phyloP scores from a whole-genome alignment of 129 eudicot species.

The Centaurea solstitialis region DNA sequence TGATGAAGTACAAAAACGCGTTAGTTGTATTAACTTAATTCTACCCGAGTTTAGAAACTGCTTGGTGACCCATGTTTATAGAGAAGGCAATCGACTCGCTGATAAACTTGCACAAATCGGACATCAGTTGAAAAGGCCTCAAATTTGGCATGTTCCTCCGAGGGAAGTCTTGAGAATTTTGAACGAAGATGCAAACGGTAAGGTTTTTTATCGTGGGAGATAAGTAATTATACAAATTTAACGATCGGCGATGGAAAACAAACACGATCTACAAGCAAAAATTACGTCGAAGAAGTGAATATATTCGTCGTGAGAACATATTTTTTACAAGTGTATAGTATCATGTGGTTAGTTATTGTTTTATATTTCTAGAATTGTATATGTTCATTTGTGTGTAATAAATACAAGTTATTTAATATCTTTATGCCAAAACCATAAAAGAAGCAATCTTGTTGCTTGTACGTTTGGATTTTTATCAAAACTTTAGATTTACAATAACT shows the following conservation, averaged over 20 bases:
- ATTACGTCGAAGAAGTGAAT: background rate
- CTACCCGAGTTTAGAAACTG: constrained; percentile 55
- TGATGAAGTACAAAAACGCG: constrained; percentile 41
- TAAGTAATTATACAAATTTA: constrained; percentile 4
- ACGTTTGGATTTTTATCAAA: background rate
- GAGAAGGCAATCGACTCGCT: constrained; percentile 88
- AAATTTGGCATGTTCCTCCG: constrained; percentile 68
- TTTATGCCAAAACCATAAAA: background rate
- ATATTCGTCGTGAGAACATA: background rate
- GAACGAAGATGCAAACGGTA: constrained; percentile 79
- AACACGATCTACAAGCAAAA: background rate
- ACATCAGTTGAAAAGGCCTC: constrained; percentile 59
- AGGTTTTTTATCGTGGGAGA: constrained; percentile 57
- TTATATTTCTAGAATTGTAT: background rate
- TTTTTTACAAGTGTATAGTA: background rate
- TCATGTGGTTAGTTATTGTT: background rate
- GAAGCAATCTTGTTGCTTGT: background rate
- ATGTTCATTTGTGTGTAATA: no score
- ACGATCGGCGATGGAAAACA: background rate
- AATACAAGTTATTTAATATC: background rate
- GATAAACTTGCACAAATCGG: constrained; percentile 88
- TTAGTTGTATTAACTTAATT: constrained; percentile 47
- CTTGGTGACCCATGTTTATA: constrained; percentile 56
- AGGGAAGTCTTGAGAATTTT: constrained; percentile 55
- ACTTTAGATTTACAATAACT: background rate